phyloP scores from a whole-genome alignment of 768 basidiomycete species.

The Boletus sp. region DNA sequence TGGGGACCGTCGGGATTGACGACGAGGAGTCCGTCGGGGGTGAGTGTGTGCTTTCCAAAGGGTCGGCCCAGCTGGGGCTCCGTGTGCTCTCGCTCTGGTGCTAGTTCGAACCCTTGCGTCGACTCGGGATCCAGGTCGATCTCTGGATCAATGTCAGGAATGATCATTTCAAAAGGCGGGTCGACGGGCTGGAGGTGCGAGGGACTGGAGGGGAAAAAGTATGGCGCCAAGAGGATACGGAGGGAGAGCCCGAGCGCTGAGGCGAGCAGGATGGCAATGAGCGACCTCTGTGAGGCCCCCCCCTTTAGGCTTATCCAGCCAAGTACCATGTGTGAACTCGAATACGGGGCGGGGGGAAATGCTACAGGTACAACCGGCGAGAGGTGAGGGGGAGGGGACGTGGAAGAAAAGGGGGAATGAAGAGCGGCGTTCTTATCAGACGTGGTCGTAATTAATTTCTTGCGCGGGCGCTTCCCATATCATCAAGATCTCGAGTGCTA shows the following conservation, averaged over 20 bases:
- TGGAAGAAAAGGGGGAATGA: no score
- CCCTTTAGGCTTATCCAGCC: not conserved
- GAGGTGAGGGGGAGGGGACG: no score
- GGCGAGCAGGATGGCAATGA: not conserved
- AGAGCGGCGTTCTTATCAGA: no score
- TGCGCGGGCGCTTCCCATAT: no score
- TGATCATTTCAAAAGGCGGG: not conserved
- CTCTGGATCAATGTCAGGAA: not conserved
- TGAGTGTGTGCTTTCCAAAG: slow-evolving; percentile 20
- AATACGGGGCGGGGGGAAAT: no score
- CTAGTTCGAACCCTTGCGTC: not conserved
- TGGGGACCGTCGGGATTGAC: slow-evolving; percentile 37
- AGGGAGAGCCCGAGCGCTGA: not conserved
- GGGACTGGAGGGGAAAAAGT: no score
- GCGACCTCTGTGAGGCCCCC: not conserved
- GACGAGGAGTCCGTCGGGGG: slow-evolving; percentile 31
- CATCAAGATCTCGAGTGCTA: no score
- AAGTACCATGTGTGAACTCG: not conserved
- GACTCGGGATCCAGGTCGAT: not conserved
- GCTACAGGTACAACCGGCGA: no score
- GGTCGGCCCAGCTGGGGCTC: not conserved
- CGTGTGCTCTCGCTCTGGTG: not conserved
- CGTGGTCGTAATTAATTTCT: no score
- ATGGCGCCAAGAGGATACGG: not conserved
- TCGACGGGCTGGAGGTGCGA: no score